Percentiles rank a stretch among this genome's conserved stretches.
Conservation (phyloP, 1,284 basidiomycete species). For the Rugosomyces carneus region DNA sequence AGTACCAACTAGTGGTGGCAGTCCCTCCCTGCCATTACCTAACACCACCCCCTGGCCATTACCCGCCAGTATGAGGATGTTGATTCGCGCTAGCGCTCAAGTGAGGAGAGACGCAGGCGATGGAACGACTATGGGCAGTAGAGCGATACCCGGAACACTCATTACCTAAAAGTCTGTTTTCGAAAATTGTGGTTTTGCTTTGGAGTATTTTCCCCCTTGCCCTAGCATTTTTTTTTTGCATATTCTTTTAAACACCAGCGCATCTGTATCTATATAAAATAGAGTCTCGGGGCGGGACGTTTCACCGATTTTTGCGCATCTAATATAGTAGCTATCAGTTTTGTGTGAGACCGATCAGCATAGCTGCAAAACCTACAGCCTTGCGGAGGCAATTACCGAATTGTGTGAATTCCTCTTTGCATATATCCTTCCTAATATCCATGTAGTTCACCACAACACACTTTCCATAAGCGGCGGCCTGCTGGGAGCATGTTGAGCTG, state of each 20-base stretch:
- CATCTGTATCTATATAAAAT: neutral
- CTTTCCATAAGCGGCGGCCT: conserved; percentile 72
- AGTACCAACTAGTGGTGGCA: conserved; percentile 24
- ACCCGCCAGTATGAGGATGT: conserved; percentile 43
- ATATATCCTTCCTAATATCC: conserved; percentile 72
- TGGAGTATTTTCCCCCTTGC: neutral
- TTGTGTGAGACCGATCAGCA: neutral
- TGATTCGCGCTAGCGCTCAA: conserved; percentile 41
- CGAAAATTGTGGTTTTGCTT: neutral
- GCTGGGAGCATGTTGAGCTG: conserved; percentile 60
- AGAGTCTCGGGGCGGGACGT: neutral
- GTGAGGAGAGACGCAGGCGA: conserved; percentile 26
- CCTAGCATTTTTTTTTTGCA: conserved; percentile 5
- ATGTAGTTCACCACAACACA: conserved; percentile 73
- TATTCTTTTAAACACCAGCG: conserved; percentile 2
- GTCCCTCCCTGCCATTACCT: conserved; percentile 49
- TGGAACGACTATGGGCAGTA: conserved; percentile 9
- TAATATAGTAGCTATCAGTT: conserved; percentile 20
- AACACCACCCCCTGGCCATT: conserved; percentile 53
- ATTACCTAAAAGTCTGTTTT: conserved; percentile 17
- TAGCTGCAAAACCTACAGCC: conserved; percentile 41
- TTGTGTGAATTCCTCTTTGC: conserved; percentile 69
- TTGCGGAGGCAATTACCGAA: conserved; percentile 71
- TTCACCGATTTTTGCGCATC: conserved; percentile 64
- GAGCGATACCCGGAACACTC: conserved; percentile 28